Conservation (phyloP, 1,284 basidiomycete species). For the Microbotryum saponariae region DNA sequence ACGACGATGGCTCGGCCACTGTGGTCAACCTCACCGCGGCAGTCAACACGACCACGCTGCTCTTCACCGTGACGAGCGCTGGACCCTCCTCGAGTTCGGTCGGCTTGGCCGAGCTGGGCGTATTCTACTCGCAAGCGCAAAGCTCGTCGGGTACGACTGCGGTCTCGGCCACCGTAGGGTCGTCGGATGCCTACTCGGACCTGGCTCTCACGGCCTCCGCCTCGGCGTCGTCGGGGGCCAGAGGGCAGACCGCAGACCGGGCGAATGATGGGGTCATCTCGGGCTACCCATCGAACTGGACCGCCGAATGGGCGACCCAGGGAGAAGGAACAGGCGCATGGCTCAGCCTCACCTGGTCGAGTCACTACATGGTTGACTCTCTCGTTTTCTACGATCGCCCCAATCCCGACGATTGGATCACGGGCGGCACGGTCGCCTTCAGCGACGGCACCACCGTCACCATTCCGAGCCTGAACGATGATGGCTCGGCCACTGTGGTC, state of each 20-base stretch:
- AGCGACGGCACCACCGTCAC: conserved; percentile 13
- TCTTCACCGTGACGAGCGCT: not conserved
- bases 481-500: conserved; percentile 1
- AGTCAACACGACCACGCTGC: not conserved
- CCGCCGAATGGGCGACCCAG: conserved; percentile 19
- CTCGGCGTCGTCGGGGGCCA: conserved; percentile 1
- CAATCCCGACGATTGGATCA: conserved; percentile 16
- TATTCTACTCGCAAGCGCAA: not conserved
- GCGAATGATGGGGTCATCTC: conserved; percentile 19
- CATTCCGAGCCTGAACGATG: conserved; percentile 6
- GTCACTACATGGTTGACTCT: not conserved
- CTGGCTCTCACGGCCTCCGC: conserved; percentile 12
- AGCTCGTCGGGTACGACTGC: no score
- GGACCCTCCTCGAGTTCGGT: not conserved
- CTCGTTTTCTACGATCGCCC: conserved; percentile 12
- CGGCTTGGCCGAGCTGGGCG: conserved; percentile 5
- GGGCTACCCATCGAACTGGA: conserved; percentile 21
- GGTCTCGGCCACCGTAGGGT: not conserved
- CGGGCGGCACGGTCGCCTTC: conserved; percentile 11
- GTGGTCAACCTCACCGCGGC: conserved; percentile 2
- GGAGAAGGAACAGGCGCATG: conserved; percentile 1
- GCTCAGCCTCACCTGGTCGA: not conserved
- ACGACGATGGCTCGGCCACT: conserved; percentile 7
- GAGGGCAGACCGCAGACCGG: no score
- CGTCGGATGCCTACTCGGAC: not conserved